Evolutionary conservation across 2,329 filamentous ascomycete genomes (phyloP), one percentile per base, ranked within the genome.

Genomic region (Macrophomina tecta): DNA sequence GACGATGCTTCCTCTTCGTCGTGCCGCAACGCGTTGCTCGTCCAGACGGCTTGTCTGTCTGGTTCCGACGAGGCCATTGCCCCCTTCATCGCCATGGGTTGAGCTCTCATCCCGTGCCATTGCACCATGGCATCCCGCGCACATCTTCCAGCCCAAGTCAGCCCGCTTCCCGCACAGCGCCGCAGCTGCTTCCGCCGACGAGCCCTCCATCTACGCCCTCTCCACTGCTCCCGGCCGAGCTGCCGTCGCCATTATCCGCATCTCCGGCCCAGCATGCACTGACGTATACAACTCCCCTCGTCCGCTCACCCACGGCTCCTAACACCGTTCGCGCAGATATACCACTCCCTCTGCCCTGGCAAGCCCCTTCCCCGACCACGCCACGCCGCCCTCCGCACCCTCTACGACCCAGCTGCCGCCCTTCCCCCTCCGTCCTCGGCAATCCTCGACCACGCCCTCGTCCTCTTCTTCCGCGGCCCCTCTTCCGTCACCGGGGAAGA

Each of bases 401-500:
- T 99, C 0, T 89, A 90, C 73, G 84, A 90, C 65, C 89, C 89
- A 1, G 36, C 49, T 2, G 18, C 42, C 3, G 64, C 70, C 14
- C 66, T 72, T 0, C 72, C 77, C 5, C 72, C 80, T 0, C 77
- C 78, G 2, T 78, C 77, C 4, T 78, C 82, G 3, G 79, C 79
- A 12, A 76, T 90, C 16, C 84, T 92, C 30, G 95, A 99, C 75
- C 87, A 93, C 0, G 91, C 95, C 0, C 79, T 98, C 12, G 84
- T 97, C 1, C 85, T 98, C 34, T 92, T 91, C 79, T 97, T 98
- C 71, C 91, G 92, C 0, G 84, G 82, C 0, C 94, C 94, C 0
- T 86, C 87, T 58, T 97, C 93, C 0, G 93, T 92, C 8, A 99
- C 95, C 0, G 95, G 95, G 36, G 94, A 98, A 76, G 93, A 97